phyloP scores from a whole-genome alignment of 208 protist genomes.

The Sergeia podlipaevii region DNA sequence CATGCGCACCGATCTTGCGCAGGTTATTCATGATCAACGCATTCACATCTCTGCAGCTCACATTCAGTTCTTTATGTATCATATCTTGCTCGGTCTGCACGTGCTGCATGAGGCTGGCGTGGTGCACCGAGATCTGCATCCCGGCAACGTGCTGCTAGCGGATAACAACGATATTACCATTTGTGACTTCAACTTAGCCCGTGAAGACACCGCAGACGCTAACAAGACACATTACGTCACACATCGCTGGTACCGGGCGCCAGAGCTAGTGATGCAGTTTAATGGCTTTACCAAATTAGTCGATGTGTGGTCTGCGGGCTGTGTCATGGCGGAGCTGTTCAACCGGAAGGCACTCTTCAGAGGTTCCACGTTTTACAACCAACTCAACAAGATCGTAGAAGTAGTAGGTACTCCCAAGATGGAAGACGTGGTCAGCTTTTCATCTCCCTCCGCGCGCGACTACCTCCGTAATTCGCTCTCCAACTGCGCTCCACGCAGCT shows the following conservation, averaged over 20 bases:
- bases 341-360: constrained; percentile 90
- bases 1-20: constrained; percentile 92
- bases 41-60: constrained; percentile 93
- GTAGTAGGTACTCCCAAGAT: constrained; percentile 87
- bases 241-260: constrained; percentile 97
- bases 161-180: constrained; percentile 94
- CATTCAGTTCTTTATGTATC: constrained; percentile 96
- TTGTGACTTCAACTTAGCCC: constrained; percentile 97
- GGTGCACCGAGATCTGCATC: constrained; percentile 92
- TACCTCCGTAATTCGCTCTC: constrained; percentile 81
- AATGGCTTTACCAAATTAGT: constrained; percentile 91
- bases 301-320: constrained; percentile 90
- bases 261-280: constrained; percentile 96
- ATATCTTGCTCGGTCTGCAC: constrained; percentile 93
- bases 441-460: constrained; percentile 72
- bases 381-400: constrained; percentile 91
- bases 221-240: constrained; percentile 95
- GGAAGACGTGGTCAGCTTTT: constrained; percentile 89
- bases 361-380: constrained; percentile 91
- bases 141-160: constrained; percentile 85
- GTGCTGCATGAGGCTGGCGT: constrained; percentile 90
- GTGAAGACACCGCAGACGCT: constrained; percentile 76
- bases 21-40: constrained; percentile 95
- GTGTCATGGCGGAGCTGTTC: constrained; percentile 90
- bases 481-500: constrained; percentile 43